These are phyloP conservation scores for Mycosphaerella sp. DNA, from an alignment of 2,329 filamentous ascomycete genomes.

Conservation along the genomic window DNA sequence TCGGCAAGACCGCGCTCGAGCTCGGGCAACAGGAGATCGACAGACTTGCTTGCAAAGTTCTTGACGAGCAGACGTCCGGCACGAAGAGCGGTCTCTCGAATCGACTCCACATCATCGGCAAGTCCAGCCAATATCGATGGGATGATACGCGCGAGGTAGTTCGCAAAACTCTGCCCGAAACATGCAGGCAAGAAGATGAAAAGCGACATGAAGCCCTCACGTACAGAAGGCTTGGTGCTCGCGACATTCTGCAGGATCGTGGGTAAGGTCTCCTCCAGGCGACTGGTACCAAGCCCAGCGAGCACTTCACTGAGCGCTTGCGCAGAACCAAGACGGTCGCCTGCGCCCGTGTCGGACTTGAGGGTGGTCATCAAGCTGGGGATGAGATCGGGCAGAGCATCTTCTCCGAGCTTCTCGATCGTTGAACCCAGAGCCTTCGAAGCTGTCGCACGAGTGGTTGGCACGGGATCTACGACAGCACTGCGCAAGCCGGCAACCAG, in stretches of 20 bases:
- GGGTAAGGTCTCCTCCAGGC: slow-evolving; percentile 90
- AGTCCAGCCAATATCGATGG: slow-evolving; percentile 89
- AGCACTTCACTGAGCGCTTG: slow-evolving; percentile 96
- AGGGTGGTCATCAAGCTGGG: slow-evolving; percentile 96
- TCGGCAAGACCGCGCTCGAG: slow-evolving; percentile 95
- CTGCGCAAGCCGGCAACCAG: slow-evolving; percentile 82
- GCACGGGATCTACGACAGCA: slow-evolving; percentile 90
- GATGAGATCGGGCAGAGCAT: slow-evolving; percentile 92
- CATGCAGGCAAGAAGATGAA: slow-evolving; percentile 99
- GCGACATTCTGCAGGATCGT: slow-evolving; percentile 95
- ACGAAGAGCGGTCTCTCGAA: slow-evolving; percentile 90
- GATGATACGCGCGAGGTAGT: slow-evolving; percentile 91
- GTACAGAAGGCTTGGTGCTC: slow-evolving; percentile 80
- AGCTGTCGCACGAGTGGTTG: slow-evolving; percentile 89
- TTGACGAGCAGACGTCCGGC: slow-evolving; percentile 93
- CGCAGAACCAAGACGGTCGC: slow-evolving; percentile 89
- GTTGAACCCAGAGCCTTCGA: slow-evolving; percentile 92
- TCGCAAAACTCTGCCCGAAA: slow-evolving; percentile 97
- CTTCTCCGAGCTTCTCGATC: slow-evolving; percentile 97
- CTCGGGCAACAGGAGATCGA: slow-evolving; percentile 89
- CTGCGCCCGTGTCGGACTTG: slow-evolving; percentile 93
- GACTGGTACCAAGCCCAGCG: slow-evolving; percentile 83
- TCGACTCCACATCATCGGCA: slow-evolving; percentile 93
- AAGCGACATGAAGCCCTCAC: slow-evolving; percentile 98
- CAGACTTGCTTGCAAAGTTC: slow-evolving; percentile 92